Evolutionary conservation across 2,329 filamentous ascomycete genomes (phyloP).

Genomic region (Parascedosporium putredinis): DNA sequence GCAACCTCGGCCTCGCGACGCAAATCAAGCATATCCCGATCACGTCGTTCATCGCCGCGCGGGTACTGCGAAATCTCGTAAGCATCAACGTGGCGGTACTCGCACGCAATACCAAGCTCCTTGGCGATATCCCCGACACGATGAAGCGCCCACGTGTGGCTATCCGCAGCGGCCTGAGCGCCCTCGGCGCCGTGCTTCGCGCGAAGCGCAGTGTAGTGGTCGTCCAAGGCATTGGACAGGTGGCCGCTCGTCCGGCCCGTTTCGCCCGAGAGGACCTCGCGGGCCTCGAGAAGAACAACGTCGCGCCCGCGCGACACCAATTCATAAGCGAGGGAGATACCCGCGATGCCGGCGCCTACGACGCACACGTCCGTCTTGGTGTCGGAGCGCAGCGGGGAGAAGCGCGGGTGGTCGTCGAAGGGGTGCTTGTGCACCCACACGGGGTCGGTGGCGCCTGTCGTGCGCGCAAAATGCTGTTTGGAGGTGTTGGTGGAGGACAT

Average conservation of each 20-base stretch:
- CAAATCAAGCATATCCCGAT: conserved; percentile 22
- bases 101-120: conserved; percentile 42
- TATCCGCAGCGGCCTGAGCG: conserved; percentile 38
- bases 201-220: conserved; percentile 38
- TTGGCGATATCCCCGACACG: conserved; percentile 38
- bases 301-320: conserved; percentile 37
- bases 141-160: conserved; percentile 42
- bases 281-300: conserved; percentile 42
- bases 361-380: conserved; percentile 38
- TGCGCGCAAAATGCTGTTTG: conserved; percentile 23
- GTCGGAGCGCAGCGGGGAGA: conserved; percentile 29
- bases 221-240: conserved; percentile 42
- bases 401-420: conserved; percentile 24
- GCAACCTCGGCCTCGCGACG: conserved; percentile 33
- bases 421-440: conserved; percentile 43
- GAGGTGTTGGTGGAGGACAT: no score
- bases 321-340: conserved; percentile 33
- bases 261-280: conserved; percentile 43
- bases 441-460: conserved; percentile 38
- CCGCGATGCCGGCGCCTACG: conserved; percentile 41
- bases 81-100: conserved; percentile 38
- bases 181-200: conserved; percentile 40
- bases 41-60: conserved; percentile 28
- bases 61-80: conserved; percentile 41
- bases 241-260: conserved; percentile 43